Percentiles rank a stretch among this genome's conserved stretches.
Evolutionary conservation across 495 filamentous ascomycete genomes (phyloP).

Genomic region (Trichoderma erinaceum): DNA sequence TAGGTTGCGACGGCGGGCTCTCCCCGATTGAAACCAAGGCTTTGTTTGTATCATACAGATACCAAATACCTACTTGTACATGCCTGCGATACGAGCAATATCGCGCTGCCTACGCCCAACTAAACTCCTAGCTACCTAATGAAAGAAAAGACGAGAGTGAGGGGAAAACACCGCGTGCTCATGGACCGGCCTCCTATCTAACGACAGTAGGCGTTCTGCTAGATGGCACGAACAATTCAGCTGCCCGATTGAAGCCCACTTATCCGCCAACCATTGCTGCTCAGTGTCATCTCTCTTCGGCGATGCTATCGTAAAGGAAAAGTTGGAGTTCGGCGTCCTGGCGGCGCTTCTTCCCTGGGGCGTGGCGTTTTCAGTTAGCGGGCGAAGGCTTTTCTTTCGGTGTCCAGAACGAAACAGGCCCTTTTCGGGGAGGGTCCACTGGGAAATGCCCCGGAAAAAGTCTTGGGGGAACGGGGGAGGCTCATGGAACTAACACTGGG

Average conservation of each 20-base stretch:
- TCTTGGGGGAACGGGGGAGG: not conserved
- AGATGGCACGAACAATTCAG: slow-evolving; percentile 9
- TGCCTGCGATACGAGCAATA: not conserved
- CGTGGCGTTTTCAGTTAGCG: slow-evolving; percentile 1
- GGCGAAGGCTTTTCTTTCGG: slow-evolving; percentile 8
- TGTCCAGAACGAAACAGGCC: slow-evolving; percentile 14
- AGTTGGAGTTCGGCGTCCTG: slow-evolving; percentile 2
- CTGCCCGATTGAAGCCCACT: slow-evolving; percentile 1
- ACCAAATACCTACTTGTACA: too few relatives aligned
- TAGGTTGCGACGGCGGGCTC: not conserved
- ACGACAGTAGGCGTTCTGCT: not conserved
- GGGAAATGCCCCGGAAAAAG: not conserved
- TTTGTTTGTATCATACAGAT: too few relatives aligned
- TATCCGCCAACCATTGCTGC: slow-evolving; percentile 1
- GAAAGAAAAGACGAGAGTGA: not conserved
- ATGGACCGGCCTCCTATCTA: not conserved
- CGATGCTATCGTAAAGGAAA: slow-evolving; percentile 4
- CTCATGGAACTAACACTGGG: not conserved
- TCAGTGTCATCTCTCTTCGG: slow-evolving; percentile 6
- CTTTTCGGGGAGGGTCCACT: not conserved
- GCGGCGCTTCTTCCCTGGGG: slow-evolving; percentile 9
- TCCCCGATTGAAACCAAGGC: not conserved
- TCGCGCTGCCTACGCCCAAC: not conserved
- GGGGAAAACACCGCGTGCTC: slow-evolving; percentile 10
- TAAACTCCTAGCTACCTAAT: not conserved